Conservation (phyloP, 768 basidiomycete species). For the Basidioascus undulatus region DNA sequence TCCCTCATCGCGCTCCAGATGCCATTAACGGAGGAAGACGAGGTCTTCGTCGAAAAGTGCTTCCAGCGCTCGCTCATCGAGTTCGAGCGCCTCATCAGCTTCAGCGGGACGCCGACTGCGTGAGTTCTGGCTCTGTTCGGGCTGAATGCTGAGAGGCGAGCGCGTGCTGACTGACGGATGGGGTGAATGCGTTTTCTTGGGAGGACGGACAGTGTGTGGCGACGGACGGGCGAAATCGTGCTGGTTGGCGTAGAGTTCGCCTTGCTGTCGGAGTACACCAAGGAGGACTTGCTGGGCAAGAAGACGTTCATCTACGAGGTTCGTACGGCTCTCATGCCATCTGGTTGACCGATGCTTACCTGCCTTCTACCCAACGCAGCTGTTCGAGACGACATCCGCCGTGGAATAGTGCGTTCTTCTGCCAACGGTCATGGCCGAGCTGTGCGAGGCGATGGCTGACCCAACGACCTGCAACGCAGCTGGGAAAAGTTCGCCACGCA, state of each 20-base stretch:
- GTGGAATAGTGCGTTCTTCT: constrained; percentile 46
- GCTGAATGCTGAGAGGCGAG: too few species aligned
- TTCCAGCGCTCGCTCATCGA: constrained; percentile 86
- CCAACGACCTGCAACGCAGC: constrained; percentile 7
- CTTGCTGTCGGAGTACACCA: constrained; percentile 72
- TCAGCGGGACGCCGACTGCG: constrained; percentile 92
- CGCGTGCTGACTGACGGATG: too few species aligned
- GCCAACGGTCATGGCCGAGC: not conserved
- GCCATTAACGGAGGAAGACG: constrained; percentile 88
- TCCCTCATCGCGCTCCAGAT: constrained; percentile 93
- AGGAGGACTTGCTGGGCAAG: constrained; percentile 46
- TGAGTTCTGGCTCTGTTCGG: too few species aligned
- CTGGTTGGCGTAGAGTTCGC: constrained; percentile 91
- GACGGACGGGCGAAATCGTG: constrained; percentile 91
- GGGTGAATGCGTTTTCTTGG: too few species aligned
- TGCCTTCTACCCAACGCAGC: constrained; percentile 21
- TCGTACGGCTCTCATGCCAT: constrained; percentile 1
- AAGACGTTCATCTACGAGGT: constrained; percentile 30
- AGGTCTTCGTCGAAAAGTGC: constrained; percentile 83
- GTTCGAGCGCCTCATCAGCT: constrained; percentile 87
- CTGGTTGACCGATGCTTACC: constrained; percentile 9
- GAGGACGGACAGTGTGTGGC: too few species aligned
- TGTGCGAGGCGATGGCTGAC: not conserved
- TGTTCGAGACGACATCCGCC: constrained; percentile 85
- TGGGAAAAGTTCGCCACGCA: constrained; percentile 92